Evolutionary conservation across 352 stramenopile genomes (phyloP), one percentile per base, ranked within the genome.

Genomic region (Thraustochytrium striatum): DNA sequence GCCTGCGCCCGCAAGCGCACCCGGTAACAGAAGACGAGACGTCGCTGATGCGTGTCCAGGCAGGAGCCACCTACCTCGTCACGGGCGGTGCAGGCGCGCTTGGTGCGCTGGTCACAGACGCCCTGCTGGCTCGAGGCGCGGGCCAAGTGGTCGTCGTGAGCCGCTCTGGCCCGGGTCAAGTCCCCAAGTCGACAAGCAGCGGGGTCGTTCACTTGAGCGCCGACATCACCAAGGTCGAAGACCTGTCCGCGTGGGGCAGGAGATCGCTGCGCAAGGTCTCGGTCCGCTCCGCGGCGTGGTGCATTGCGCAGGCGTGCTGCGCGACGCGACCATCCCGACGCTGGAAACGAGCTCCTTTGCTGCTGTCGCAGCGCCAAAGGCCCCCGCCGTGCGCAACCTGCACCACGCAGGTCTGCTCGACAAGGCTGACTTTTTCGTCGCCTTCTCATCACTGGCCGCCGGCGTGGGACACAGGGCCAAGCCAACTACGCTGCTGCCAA

Each of bases 261-360:
- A n/a, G n/a, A n/a, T n/a, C 21, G 35, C 30, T 0, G 21, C 53
- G 16, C 9, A 16, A 3, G 25, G n/a, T 16, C 36, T 35, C 30
- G 7, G 11, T 8, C 21, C 19, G 2, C 19, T 75, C 16, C 35
- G 44, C 21, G 65, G 65, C 21, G 38, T 79, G 35, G 44, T 82
- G 21, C 75, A 82, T 30, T 73, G 70, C 57, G 75, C 75, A n/a
- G 75, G 75, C 16, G 53, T 73, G 3, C 62, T 82, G 19, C 2
- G 7, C 5, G 75, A 82, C 52, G 50, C 61, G 16, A 79, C 62
- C 16, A 2, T 79, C 3, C 8, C 32, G 16, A 38, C 30, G 19
- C 7, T 39, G 0, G 33, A 53, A 3, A 16, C 21, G 1, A 33
- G 3, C 2, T n/a, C 52, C 36, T 69, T 82, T 11, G 47, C n/a